These are phyloP conservation scores for Escallonia rubra DNA, from an alignment of 129 eudicot genomes.

Conservation along the genomic window DNA sequence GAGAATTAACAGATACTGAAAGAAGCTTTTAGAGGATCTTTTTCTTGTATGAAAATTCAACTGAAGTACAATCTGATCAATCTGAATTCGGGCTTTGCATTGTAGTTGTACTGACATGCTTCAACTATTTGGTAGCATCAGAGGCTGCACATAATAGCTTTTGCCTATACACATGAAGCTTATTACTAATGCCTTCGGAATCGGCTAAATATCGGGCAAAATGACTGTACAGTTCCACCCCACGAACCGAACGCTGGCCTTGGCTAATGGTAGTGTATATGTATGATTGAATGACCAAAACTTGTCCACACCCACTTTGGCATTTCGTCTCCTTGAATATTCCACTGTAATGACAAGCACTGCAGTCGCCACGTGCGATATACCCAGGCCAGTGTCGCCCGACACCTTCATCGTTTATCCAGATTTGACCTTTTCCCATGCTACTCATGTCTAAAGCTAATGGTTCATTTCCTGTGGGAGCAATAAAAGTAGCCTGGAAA, in stretches of 20 bases:
- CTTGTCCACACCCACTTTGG: constrained; percentile 60
- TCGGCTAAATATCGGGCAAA: neutral
- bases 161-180: neutral
- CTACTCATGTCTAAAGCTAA: constrained; percentile 45
- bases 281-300: no score
- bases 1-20: no score
- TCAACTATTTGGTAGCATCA: no score
- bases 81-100: no score
- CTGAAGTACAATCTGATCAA: no score
- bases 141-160: no score
- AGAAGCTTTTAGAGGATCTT: no score
- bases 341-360: constrained; percentile 64
- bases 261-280: no score
- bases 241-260: neutral
- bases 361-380: constrained; percentile 57
- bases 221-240: constrained; percentile 8
- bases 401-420: constrained; percentile 65
- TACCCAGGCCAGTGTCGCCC: constrained; percentile 86
- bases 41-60: no score
- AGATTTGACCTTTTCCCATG: constrained; percentile 89
- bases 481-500: constrained; percentile 53
- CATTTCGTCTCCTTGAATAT: constrained; percentile 63
- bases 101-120: no score
- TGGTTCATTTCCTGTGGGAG: constrained; percentile 66
- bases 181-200: neutral